Percentiles rank a stretch among this genome's conserved stretches.
Evolutionary conservation across 139 green algal genomes (phyloP).

Genomic region (Penium margaritaceum): DNA sequence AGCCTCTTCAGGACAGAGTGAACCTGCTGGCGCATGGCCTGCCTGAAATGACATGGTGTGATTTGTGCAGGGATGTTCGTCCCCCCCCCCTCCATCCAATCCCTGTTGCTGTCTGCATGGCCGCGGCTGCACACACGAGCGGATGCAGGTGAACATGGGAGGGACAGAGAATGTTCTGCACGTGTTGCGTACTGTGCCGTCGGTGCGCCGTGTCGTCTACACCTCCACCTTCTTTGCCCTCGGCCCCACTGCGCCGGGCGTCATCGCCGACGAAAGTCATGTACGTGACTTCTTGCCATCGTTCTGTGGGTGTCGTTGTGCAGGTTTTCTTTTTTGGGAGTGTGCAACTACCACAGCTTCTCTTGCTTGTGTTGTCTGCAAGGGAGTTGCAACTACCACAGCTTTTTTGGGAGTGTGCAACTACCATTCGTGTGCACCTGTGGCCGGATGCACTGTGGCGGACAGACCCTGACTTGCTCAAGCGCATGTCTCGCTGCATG

Average conservation of each 20-base stretch:
- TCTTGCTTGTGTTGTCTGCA: neutral
- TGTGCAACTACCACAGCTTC: neutral
- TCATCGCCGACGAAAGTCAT: neutral
- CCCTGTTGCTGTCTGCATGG: too few species aligned
- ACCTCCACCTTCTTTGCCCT: constrained; percentile 13
- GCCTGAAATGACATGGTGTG: too few species aligned
- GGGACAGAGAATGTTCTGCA: constrained; percentile 22
- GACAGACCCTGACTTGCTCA: neutral
- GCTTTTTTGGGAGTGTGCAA: too few species aligned
- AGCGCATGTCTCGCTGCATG: too few species aligned
- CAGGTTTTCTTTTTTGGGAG: neutral
- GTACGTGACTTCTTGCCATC: neutral
- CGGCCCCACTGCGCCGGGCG: constrained; percentile 6
- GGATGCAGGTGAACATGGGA: constrained; percentile 22
- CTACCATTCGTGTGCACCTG: neutral
- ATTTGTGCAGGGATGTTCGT: too few species aligned
- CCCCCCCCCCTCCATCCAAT: too few species aligned
- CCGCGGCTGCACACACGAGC: too few species aligned
- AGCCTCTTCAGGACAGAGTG: too few species aligned
- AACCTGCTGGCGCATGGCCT: too few species aligned
- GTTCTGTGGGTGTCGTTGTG: neutral
- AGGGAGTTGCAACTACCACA: neutral
- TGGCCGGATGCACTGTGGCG: too few species aligned
- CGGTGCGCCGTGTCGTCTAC: constrained; percentile 6
- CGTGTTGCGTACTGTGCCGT: neutral